Percentiles rank a stretch among this genome's conserved stretches.
Conservation (phyloP, 2,329 filamentous ascomycete species). For the Claviceps spartinae region DNA sequence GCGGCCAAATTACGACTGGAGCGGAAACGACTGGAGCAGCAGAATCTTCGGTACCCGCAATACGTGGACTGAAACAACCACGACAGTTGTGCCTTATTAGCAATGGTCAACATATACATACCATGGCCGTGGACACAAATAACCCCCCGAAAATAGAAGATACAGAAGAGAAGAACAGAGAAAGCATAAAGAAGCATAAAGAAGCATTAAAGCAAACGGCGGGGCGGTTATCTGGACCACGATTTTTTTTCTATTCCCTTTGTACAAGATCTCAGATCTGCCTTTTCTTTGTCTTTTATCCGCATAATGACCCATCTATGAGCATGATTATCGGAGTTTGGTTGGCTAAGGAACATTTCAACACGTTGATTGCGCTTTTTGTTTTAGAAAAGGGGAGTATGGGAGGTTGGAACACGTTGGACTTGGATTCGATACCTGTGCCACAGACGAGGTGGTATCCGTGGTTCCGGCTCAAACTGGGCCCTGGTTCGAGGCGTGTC, state of each 20-base stretch:
- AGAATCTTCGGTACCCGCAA: slow-evolving; percentile 2
- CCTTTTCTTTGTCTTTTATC: neutral
- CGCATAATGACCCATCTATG: slow-evolving; percentile 4
- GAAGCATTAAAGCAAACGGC: neutral
- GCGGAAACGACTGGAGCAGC: slow-evolving; percentile 5
- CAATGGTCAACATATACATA: neutral
- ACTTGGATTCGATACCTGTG: no score
- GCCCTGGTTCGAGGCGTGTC: no score
- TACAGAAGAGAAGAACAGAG: neutral
- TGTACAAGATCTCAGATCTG: neutral
- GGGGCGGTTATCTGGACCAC: neutral
- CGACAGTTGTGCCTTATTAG: neutral
- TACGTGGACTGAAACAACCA: neutral
- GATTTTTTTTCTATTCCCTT: neutral
- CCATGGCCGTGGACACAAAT: neutral
- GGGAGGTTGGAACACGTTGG: no score
- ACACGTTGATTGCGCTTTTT: neutral
- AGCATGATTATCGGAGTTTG: slow-evolving; percentile 5
- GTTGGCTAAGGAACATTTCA: neutral
- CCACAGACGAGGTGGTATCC: no score
- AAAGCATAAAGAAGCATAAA: neutral
- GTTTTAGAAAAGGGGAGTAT: no score
- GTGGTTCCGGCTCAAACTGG: no score
- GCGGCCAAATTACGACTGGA: slow-evolving; percentile 37
- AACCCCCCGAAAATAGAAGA: neutral